phyloP scores from a whole-genome alignment of 345 rosid genomes.

The Eutrema japonicum region DNA sequence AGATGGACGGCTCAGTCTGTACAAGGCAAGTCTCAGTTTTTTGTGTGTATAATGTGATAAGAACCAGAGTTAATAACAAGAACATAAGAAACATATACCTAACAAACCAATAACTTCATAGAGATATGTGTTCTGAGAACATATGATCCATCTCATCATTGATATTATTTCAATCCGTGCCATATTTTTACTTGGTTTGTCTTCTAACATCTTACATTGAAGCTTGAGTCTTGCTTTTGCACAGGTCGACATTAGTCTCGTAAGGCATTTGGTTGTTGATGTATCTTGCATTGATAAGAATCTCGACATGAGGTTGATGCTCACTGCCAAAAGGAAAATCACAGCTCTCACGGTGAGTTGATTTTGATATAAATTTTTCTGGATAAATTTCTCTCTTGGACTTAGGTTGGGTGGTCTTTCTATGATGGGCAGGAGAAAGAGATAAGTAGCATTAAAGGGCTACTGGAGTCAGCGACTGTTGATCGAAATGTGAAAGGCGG shows the following conservation, averaged over 20 bases:
- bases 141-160: not conserved
- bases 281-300: constrained; percentile 62
- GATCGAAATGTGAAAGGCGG: constrained; percentile 76
- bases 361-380: not conserved
- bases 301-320: constrained; percentile 71
- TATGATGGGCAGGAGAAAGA: constrained; percentile 60
- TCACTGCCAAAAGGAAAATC: constrained; percentile 52
- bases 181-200: constrained; percentile 2
- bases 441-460: constrained; percentile 46
- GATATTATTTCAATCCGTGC: not conserved
- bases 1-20: constrained; percentile 54
- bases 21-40: constrained; percentile 56
- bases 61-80: not conserved
- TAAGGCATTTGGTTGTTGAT: constrained; percentile 61
- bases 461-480: constrained; percentile 56
- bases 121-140: not conserved
- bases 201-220: constrained; percentile 5
- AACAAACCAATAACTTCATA: not conserved
- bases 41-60: not conserved
- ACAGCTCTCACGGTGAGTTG: constrained; percentile 51
- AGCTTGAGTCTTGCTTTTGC: constrained; percentile 4
- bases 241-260: constrained; percentile 54
- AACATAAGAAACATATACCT: not conserved
- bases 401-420: not conserved
- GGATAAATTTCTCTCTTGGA: not conserved